phyloP scores from a whole-genome alignment of 352 stramenopile genomes.

The Globisporangium polare region DNA sequence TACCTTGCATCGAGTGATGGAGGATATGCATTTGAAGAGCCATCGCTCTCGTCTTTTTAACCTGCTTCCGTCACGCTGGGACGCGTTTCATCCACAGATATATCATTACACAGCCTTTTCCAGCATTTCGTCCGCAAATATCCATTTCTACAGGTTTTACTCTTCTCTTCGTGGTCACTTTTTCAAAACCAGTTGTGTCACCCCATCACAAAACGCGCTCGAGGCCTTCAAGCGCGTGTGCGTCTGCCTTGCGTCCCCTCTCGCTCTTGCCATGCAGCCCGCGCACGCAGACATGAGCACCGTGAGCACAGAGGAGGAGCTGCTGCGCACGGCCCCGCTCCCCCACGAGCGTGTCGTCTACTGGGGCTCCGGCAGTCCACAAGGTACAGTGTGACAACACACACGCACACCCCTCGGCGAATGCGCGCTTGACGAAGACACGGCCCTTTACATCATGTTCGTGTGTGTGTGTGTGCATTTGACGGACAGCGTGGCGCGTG shows the following conservation, averaged over 20 bases:
- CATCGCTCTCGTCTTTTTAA: not conserved
- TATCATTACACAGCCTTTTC: not conserved
- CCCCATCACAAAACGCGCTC: too few species aligned
- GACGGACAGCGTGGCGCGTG: constrained; percentile 63
- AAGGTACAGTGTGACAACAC: constrained; percentile 35
- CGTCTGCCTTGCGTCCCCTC: not conserved
- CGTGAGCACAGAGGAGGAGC: constrained; percentile 50
- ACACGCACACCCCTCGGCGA: not conserved
- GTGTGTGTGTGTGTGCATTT: not conserved
- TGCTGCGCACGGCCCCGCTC: constrained; percentile 47
- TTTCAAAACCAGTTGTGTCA: not conserved
- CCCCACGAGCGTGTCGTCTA: constrained; percentile 76
- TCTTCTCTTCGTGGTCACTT: not conserved
- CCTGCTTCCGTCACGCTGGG: not conserved
- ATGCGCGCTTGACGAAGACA: not conserved
- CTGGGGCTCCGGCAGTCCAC: constrained; percentile 79
- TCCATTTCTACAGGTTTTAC: not conserved
- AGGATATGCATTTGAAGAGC: not conserved
- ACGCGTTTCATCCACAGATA: not conserved
- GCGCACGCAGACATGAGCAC: constrained; percentile 3
- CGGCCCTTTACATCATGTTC: not conserved
- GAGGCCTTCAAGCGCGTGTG: not conserved
- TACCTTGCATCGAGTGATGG: not conserved
- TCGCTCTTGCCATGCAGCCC: constrained; percentile 3
- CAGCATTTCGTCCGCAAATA: not conserved